Base-by-base conservation (phyloP, 2,329 filamentous ascomycete genomes). In the Esteya vermicola region DNA sequence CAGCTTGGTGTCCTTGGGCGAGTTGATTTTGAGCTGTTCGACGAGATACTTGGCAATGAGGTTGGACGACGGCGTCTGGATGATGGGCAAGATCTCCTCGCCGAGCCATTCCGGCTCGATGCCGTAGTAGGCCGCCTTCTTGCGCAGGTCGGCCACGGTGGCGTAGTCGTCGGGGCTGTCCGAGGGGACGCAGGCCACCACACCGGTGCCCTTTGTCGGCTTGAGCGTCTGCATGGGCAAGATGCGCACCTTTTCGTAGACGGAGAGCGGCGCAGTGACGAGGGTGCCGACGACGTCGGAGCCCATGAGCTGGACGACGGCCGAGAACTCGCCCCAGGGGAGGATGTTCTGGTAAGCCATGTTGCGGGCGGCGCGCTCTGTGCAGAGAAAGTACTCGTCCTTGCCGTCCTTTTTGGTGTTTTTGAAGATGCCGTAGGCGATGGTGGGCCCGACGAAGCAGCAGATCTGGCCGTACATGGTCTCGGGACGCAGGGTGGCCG, bases 401-500 rank as follows among this genome's bases (percentile, higher is more conserved):
- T 81, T 72, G 34, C 42, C 45, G 28, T 44, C 38, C 21, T 33
- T 23, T 36, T 38, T 33, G 19, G 72, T 73, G 41, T 77, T 75
- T 59, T 85, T 83, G 20, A 85, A 95, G 47, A 98, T 64, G 38
- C 89, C 89, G 54, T 98, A 98, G 33, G 70, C 75, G 53, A 96
- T 81, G 55, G 81, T 83, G 9, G 91, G 89, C 4, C 86, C 85
- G 36, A 98, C 85, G 51, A 96, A 98, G 58, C 88, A 94, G 63
- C 85, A 93, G 4, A 79, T 93, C 61, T 96, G 91, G 31, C 93
- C 93, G 57, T 96, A 98, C 89, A 98, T 96, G 27, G 91, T 98
- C 68, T 98, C 91, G 3, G 91, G 85, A 46, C 91, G 46, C 45
- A 98, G 72, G 41, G 91, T 96, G 14, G 91, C 91, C 12, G 91